phyloP scores from a whole-genome alignment of 2,329 filamentous ascomycete species.

The Microdochium bolleyi region DNA sequence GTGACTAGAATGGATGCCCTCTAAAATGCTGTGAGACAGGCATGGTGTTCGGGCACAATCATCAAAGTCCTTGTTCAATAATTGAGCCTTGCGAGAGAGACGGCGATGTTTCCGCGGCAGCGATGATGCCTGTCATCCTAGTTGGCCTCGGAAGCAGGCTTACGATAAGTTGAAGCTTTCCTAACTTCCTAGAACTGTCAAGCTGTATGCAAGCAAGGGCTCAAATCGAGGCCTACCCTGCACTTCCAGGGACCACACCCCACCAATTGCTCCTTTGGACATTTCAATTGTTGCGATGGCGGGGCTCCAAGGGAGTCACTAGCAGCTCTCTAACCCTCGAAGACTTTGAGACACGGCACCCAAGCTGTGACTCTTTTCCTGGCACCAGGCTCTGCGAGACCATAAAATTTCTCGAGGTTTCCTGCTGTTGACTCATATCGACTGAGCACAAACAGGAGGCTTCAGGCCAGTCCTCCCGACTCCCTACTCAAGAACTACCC shows the following conservation, averaged over 20 bases:
- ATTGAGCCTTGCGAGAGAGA: no score
- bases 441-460: background rate
- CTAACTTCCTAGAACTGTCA: no score
- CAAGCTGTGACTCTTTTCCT: background rate
- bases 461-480: background rate
- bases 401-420: background rate
- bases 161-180: no score
- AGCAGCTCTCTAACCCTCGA: background rate
- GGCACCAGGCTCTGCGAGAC: background rate
- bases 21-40: no score
- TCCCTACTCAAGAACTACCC: background rate
- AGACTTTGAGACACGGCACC: background rate
- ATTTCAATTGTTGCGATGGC: background rate
- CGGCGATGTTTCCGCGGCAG: no score
- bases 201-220: background rate
- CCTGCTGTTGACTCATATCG: background rate
- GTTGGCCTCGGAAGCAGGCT: no score
- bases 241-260: background rate
- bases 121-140: no score
- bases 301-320: background rate
- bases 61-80: no score
- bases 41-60: no score
- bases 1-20: no score
- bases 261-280: background rate
- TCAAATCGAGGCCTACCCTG: background rate